Evolutionary conservation across 805 yeast genomes (phyloP).

Genomic region (Kluyveromyces nonfermentans): DNA sequence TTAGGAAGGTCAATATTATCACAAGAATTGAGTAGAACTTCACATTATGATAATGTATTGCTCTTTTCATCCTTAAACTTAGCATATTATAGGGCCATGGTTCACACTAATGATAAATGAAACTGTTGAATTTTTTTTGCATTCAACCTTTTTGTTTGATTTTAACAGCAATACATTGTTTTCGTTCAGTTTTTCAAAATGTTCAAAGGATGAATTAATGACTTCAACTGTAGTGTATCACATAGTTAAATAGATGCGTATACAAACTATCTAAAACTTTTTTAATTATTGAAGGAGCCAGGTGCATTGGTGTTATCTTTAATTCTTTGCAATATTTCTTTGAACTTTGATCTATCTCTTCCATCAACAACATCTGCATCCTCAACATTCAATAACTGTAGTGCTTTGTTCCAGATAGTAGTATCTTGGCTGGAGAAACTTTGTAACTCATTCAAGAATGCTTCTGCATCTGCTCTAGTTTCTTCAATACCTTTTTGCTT

Average conservation of each 20-base stretch:
- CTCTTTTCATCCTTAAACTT: conserved; percentile 11
- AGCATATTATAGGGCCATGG: conserved; percentile 4
- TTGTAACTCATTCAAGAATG: conserved; percentile 67
- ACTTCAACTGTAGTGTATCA: too few relatives aligned
- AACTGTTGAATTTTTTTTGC: neutral
- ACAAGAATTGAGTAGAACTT: conserved; percentile 1
- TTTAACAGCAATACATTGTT: too few relatives aligned
- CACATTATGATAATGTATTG: conserved; percentile 5
- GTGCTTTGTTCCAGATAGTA: conserved; percentile 70
- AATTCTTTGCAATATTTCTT: conserved; percentile 51
- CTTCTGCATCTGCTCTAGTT: conserved; percentile 58
- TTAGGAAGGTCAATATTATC: conserved; percentile 9
- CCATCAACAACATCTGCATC: conserved; percentile 37
- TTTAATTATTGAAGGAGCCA: conserved; percentile 59
- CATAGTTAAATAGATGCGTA: neutral
- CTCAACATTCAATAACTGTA: conserved; percentile 35
- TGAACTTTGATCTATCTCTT: conserved; percentile 63
- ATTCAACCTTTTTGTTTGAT: neutral
- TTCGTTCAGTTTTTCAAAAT: neutral
- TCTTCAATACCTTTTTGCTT: conserved; percentile 59
- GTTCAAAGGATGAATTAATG: too few relatives aligned
- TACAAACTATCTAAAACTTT: neutral
- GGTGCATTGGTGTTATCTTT: conserved; percentile 67
- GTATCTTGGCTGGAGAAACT: conserved; percentile 67
- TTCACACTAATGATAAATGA: neutral